phyloP scores from a whole-genome alignment of 257 asterid species.

The Solanum verrucosum region DNA sequence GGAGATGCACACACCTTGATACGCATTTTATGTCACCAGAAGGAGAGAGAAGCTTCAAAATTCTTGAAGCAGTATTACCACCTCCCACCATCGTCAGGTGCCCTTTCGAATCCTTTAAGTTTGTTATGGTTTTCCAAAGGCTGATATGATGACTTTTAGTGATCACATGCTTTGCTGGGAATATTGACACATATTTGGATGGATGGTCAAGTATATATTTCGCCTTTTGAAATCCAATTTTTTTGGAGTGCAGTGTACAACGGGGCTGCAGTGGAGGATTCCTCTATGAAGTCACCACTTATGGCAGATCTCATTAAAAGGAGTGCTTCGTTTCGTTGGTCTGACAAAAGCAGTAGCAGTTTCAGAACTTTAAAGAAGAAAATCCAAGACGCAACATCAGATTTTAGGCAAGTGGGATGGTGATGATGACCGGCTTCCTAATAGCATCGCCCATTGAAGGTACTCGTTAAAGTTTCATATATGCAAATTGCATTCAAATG shows the following conservation, averaged over 20 bases:
- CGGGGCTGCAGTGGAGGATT: constrained; percentile 39
- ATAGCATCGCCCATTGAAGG: neutral
- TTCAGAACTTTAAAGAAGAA: constrained; percentile 73
- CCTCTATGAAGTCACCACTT: constrained; percentile 50
- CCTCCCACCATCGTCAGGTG: constrained; percentile 90
- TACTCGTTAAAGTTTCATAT: neutral
- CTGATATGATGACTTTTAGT: neutral
- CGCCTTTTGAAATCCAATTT: neutral
- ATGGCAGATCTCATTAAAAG: constrained; percentile 57
- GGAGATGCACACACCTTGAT: constrained; percentile 84
- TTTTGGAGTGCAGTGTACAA: constrained; percentile 48
- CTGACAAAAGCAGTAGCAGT: constrained; percentile 70
- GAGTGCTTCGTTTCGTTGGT: constrained; percentile 65
- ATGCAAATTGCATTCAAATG: neutral
- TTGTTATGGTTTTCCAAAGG: neutral
- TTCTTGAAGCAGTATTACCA: constrained; percentile 71
- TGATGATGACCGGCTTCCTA: neutral
- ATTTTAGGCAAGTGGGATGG: constrained; percentile 28
- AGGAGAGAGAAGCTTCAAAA: constrained; percentile 79
- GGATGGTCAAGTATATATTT: neutral
- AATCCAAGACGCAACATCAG: constrained; percentile 62
- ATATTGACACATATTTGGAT: neutral
- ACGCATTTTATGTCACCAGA: constrained; percentile 88
- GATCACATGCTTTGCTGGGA: neutral
- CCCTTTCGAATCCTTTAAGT: neutral